Percentiles rank a stretch among this genome's conserved stretches.
Evolutionary conservation across 495 filamentous ascomycete genomes (phyloP).

Genomic region (Viridothelium virens): DNA sequence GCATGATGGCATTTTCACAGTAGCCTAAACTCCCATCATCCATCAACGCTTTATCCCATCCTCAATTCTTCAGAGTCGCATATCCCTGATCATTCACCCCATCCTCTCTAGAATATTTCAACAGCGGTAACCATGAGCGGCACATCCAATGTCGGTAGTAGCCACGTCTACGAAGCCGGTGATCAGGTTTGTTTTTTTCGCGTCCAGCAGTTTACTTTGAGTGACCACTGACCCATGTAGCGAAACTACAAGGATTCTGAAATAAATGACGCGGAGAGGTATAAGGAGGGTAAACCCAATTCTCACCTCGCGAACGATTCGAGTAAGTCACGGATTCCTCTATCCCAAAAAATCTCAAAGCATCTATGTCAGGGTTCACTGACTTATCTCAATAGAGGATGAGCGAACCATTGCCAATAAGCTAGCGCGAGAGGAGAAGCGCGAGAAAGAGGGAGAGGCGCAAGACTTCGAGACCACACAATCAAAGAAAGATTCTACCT

Average conservation of each 20-base stretch:
- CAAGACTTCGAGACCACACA: slow-evolving; percentile 48
- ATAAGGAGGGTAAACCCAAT: slow-evolving; percentile 57
- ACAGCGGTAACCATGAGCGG: slow-evolving; percentile 24
- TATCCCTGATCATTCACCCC: background rate
- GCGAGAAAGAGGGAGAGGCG: slow-evolving; percentile 36
- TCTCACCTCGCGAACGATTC: slow-evolving; percentile 65
- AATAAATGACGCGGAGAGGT: slow-evolving; percentile 46
- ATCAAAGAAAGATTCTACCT: slow-evolving; percentile 56
- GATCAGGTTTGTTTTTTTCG: slow-evolving; percentile 43
- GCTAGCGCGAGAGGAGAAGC: slow-evolving; percentile 54
- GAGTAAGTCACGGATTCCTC: slow-evolving; percentile 42
- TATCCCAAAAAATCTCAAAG: background rate
- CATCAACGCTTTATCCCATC: background rate
- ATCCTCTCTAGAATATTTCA: background rate
- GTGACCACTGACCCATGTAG: slow-evolving; percentile 30
- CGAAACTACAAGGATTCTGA: slow-evolving; percentile 54
- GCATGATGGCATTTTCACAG: slow-evolving; percentile 6
- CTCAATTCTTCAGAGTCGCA: background rate
- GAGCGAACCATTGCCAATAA: slow-evolving; percentile 72
- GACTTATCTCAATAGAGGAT: slow-evolving; percentile 51
- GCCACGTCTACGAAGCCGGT: slow-evolving; percentile 52
- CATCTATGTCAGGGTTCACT: slow-evolving; percentile 1
- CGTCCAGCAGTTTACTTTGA: background rate
- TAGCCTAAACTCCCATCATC: slow-evolving; percentile 4
- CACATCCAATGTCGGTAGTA: slow-evolving; percentile 49